Percentiles rank a stretch among this genome's conserved stretches.
phyloP scores from a whole-genome alignment of 331 rosid genomes.

The Acacia pycnantha region DNA sequence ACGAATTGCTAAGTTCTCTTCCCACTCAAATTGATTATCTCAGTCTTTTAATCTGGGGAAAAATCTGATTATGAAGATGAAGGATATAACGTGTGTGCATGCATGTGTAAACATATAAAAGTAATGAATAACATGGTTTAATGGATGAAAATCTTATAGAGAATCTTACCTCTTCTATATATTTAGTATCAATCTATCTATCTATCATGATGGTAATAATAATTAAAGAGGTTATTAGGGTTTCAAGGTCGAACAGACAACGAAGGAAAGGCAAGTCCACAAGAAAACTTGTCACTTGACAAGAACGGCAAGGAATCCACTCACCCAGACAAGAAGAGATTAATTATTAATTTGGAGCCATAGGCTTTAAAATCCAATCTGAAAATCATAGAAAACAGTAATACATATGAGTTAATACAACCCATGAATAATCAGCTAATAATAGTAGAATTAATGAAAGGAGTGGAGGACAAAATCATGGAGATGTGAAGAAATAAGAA shows the following conservation, averaged over 20 bases:
- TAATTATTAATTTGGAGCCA: neutral
- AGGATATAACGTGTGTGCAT: neutral
- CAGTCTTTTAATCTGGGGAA: neutral
- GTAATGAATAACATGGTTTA: neutral
- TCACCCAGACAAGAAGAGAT: neutral
- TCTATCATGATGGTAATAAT: neutral
- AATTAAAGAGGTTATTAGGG: neutral
- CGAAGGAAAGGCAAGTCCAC: conserved; percentile 36
- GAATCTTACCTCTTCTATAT: neutral
- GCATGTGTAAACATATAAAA: too few species aligned
- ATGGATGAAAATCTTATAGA: too few species aligned
- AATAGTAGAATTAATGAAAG: neutral
- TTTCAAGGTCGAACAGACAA: conserved; percentile 67
- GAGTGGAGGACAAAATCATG: neutral
- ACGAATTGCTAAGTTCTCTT: neutral
- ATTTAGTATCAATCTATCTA: neutral
- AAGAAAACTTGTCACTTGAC: conserved; percentile 40
- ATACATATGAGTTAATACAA: too few species aligned
- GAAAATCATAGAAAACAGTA: neutral
- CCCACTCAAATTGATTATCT: neutral
- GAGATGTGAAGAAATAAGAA: neutral
- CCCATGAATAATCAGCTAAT: neutral
- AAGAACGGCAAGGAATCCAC: conserved; percentile 40
- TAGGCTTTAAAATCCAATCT: neutral
- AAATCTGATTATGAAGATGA: neutral